These are phyloP conservation scores for Eucalyptus cladocalyx DNA, from an alignment of 345 rosid species.

Conservation along the genomic window DNA sequence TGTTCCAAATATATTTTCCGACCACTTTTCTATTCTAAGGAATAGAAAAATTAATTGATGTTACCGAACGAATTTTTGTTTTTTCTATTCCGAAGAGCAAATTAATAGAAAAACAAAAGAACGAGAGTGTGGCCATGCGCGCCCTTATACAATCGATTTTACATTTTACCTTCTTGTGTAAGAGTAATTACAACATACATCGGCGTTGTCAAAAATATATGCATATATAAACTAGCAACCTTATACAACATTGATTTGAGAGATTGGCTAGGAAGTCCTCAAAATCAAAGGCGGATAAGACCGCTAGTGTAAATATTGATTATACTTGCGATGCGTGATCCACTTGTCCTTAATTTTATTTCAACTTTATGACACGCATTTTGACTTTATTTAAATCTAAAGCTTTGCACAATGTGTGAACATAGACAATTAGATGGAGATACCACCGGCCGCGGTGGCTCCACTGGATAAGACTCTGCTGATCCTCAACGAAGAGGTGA, in stretches of 20 bases:
- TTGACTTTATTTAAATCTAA: not conserved
- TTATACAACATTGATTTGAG: not conserved
- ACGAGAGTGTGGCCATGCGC: no score
- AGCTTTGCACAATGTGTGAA: not conserved
- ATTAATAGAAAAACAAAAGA: no score
- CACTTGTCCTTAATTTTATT: not conserved
- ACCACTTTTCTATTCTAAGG: accelerated
- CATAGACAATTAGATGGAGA: not conserved
- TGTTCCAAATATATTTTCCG: no score
- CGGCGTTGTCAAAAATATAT: not conserved
- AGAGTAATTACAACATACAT: not conserved
- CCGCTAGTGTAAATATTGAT: not conserved
- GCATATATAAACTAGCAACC: not conserved
- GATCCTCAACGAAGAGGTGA: no score
- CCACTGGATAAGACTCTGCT: no score
- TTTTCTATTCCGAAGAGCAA: no score
- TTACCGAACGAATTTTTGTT: no score
- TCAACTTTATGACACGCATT: not conserved
- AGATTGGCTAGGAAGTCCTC: not conserved
- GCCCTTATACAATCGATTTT: not conserved
- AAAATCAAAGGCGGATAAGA: not conserved
- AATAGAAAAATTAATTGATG: no score
- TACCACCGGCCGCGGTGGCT: no score
- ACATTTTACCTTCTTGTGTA: not conserved
- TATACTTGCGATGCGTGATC: not conserved